These are phyloP conservation scores for Fonsecaea pedrosoi DNA, from an alignment of 2,329 filamentous ascomycete genomes.

Conservation along the genomic window DNA sequence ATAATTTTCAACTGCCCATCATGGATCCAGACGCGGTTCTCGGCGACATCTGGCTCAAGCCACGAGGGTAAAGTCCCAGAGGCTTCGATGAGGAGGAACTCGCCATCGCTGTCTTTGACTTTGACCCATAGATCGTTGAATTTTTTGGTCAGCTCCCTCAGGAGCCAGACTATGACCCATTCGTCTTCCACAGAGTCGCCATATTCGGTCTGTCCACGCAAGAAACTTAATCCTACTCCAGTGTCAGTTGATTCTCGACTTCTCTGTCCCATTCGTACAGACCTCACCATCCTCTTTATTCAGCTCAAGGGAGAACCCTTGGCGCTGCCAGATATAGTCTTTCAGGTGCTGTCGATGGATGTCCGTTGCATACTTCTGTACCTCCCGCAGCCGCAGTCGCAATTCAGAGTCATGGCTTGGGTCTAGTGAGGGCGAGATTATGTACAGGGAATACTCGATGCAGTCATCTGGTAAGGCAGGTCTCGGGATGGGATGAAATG, in stretches of 20 bases:
- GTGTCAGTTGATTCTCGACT: constrained; percentile 38
- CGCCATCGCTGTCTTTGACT: constrained; percentile 85
- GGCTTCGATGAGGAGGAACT: constrained; percentile 93
- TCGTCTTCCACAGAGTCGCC: constrained; percentile 96
- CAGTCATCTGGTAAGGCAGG: constrained; percentile 76
- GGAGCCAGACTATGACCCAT: constrained; percentile 91
- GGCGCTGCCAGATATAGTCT: constrained; percentile 95
- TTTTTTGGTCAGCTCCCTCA: constrained; percentile 78
- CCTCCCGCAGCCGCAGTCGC: constrained; percentile 70
- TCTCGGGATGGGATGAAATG: constrained; percentile 70
- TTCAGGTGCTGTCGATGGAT: constrained; percentile 71
- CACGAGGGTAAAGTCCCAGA: constrained; percentile 85
- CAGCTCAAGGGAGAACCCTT: constrained; percentile 74
- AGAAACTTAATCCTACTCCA: constrained; percentile 58
- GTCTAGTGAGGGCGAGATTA: constrained; percentile 66
- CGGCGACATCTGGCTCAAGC: constrained; percentile 89
- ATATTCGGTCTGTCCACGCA: constrained; percentile 82
- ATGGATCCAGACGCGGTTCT: constrained; percentile 89
- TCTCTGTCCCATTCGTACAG: constrained; percentile 24
- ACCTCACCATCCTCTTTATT: constrained; percentile 65
- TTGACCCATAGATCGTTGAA: constrained; percentile 80
- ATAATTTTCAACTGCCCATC: constrained; percentile 77
- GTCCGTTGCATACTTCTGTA: constrained; percentile 72
- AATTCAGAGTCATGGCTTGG: constrained; percentile 62
- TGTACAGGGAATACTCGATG: constrained; percentile 81